Percentiles rank a stretch among this genome's conserved stretches.
These are phyloP conservation scores for Apophysomyces ossiformis DNA, from an alignment of 371 early-diverging fungal genomes.

Conservation along the genomic window DNA sequence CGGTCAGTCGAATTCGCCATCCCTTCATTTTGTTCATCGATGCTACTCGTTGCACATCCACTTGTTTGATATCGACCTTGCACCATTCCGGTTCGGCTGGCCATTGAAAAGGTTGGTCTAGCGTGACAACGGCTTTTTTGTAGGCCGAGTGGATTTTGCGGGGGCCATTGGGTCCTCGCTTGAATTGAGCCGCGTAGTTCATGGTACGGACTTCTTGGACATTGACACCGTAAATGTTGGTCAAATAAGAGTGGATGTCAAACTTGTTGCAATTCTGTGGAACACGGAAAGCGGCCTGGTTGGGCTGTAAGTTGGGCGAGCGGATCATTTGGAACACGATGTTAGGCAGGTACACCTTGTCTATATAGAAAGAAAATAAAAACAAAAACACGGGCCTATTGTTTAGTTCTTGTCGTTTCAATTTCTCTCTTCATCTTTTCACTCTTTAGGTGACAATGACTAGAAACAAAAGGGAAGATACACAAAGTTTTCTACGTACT, in stretches of 20 bases:
- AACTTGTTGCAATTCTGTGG: conserved; percentile 94
- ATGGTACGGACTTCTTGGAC: conserved; percentile 91
- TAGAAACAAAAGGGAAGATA: not conserved
- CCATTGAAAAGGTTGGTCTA: conserved; percentile 79
- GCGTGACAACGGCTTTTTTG: conserved; percentile 94
- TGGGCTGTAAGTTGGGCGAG: conserved; percentile 78
- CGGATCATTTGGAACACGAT: conserved; percentile 86
- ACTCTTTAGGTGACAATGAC: too few relatives aligned
- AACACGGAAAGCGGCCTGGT: conserved; percentile 93
- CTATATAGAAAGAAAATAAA: conserved; percentile 20
- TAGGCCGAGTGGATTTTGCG: conserved; percentile 55
- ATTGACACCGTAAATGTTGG: conserved; percentile 83
- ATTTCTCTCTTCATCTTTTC: too few relatives aligned
- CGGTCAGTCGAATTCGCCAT: conserved; percentile 69
- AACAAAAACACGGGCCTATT: too few relatives aligned
- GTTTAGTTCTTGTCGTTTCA: too few relatives aligned
- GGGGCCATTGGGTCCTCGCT: conserved; percentile 52
- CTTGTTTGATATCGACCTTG: conserved; percentile 44
- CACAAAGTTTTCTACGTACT: conserved; percentile 31
- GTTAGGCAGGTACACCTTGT: conserved; percentile 91
- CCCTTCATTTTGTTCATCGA: conserved; percentile 72
- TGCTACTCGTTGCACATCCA: conserved; percentile 59
- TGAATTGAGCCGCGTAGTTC: conserved; percentile 70
- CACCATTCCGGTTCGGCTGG: conserved; percentile 71
- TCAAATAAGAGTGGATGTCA: conserved; percentile 88